Evolutionary conservation across 169 alveolate species (phyloP), one percentile per base, ranked within the genome.

Genomic region (Eimeria mitis): DNA sequence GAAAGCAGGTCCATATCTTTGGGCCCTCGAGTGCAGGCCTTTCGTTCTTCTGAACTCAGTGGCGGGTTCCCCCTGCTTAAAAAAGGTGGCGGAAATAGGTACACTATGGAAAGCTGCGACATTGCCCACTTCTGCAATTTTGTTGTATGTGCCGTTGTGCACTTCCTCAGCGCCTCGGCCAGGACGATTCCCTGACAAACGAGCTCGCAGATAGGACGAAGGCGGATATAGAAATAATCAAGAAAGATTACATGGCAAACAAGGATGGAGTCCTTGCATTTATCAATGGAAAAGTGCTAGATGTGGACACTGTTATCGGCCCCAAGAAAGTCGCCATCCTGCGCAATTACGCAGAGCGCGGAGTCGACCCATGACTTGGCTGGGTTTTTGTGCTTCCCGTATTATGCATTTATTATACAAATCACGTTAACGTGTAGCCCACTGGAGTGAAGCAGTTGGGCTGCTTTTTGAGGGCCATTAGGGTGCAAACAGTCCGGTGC

Each of bases 181-280:
- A 94, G 83, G 94, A 94, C 31, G 96, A 94, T 61, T 94, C 96
- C 44, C 92, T 94, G 73, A 89, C 90, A 56, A 63, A 88, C 71
- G 90, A 89, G 68, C 81, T 94, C 34, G 96, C 89, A 14, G 88
- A 81, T 23, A 65, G 90, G 34, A 94, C 94, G 42, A 94, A 94
- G 68, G 78, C 76, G 70, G 96, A 94, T 61, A 94, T 94, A 25
- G 96, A 94, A 56, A 89, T 88, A 42, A 94, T 94, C 96, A 94
- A 94, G 78, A 63, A 71, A 37, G 96, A 94, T 71, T 94, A 94
- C 70, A 40, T 83, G 59, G 81, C 76, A 52, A 94, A 94, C 79
- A 94, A 94, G 61, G 96, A 94, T 42, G 81, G 65, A 31, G 94
- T 94, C 34, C 89, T 94, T 42, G 81, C 76, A 34, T 94, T 84